Base-by-base conservation (phyloP, 805 yeast species). In the Candida tammaniensis region DNA sequence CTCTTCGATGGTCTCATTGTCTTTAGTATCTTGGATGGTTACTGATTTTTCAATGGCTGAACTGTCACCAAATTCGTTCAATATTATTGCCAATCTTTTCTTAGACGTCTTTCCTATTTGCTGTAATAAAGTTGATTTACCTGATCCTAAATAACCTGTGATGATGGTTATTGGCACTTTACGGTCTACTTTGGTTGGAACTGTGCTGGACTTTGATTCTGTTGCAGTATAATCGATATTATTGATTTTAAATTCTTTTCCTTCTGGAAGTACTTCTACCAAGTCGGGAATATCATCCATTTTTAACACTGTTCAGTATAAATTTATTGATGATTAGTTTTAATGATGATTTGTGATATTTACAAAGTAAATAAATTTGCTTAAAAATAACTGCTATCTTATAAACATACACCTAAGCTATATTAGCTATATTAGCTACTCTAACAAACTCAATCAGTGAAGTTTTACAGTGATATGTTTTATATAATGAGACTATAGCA, bases 81-180 rank as follows among this genome's bases (percentile, higher is more conserved):
- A 63, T 10, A 93, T 88, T 6, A 93, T 86, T 1, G 98, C 98
- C 18, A 93, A 72, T 50, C 81, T 76, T 56, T 78, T 76, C 36
- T 74, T 78, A n/a, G 86, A 78, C 33, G 73, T 75, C 37, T 72
- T 61, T 1, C 95, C 87, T 12, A 93, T 76, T 38, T 72, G 70
- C 34, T 86, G 86, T 17, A 93, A 66, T 30, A 93, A 59, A 0
- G 98, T 91, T 10, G 93, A 82, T 52, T 93, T 93, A 1, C 98
- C 98, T 9, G 95, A 82, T 1, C 98, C 98, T 24, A 93, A 61
- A 53, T 89, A 93, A 2, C 98, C 98, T 0, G 98, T 91, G 24
- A 93, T 79, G 11, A 93, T 86, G 0, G 97, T 87, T 12, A 93
- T 78, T 1, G 98, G 98, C 4, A 89, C 89, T 53, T 78, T 80